Evolutionary conservation across 2,329 filamentous ascomycete species (phyloP), one percentile per base, ranked within the genome.

Genomic region (Laburnicola sp.): DNA sequence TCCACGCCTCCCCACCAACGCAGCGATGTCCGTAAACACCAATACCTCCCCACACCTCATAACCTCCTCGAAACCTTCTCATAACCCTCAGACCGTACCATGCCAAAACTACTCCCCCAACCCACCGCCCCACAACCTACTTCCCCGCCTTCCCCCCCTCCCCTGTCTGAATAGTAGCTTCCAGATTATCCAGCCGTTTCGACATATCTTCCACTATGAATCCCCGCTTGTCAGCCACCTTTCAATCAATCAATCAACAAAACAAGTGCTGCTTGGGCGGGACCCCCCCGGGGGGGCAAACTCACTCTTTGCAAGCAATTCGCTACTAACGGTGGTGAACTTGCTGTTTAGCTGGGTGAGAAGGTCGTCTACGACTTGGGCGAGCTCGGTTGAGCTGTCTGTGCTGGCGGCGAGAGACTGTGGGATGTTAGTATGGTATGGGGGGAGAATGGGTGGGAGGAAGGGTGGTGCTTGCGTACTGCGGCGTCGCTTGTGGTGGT

Each of bases 191-290:
- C 22, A 97, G 76, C 25, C 92, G 84, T 54, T 87, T 82, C 10
- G 89, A 88, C 91, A 97, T 96, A 57, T 96, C 91, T 68, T 96
- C 92, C 88, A 97, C 91, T 96, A 25, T n/a, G n/a, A n/a, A n/a
- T n/a, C n/a, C n/a, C 7, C 22, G 27, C 2, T n/a, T 4, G 16
- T 47, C 22, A 53, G 36, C 11, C 3, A 16, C 2, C 5, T 27
- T 7, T 53, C 6, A 57, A 45, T 36, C 26, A 22, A 34, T 2
- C 6, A 34, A 10, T 40, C 44, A 11, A 34, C 10, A 8, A 16
- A 10, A 25, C 21, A 32, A 32, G n/a, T n/a, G 30, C 7, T 32
- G 30, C 16, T 41, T 41, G 21, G 16, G 41, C n/a, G 49, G 22
- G 44, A 30, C 46, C 3, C 9, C n/a, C n/a, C n/a, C n/a, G n/a